Evolutionary conservation across 2,329 filamentous ascomycete species (phyloP), one percentile per base, ranked within the genome.

Genomic region (Beauveria sp.): DNA sequence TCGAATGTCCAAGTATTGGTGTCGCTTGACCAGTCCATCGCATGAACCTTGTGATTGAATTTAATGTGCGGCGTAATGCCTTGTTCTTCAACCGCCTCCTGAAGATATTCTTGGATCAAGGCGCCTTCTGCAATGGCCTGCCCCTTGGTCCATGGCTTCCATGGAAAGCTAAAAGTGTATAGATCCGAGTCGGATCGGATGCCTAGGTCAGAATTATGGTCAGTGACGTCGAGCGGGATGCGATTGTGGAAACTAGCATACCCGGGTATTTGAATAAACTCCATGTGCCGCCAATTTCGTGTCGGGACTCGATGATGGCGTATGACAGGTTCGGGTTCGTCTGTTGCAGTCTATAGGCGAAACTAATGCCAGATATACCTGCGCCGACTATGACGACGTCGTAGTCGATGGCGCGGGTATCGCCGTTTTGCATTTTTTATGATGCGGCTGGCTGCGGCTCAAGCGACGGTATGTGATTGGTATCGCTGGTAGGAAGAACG

Each of bases 321-420:
- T 89, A 92, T 3, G 72, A 81, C 40, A 79, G 74, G 51, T 77
- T 69, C 0, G 87, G 85, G 1, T 84, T 71, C 34, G 80, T 72
- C 2, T 78, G 77, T 66, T 90, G 85, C 1, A 91, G 66, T 18
- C 86, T 84, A 68, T 92, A 91, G 18, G 83, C 88, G 16, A 85
- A 79, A 66, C 91, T 91, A 74, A 93, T 88, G 60, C 89, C 89
- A 8, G 87, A 88, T 60, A 93, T 85, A 12, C 89, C 89, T 1
- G 88, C 88, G 14, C 89, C 89, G 58, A 93, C 74, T 66, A 93
- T 84, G 67, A 90, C 71, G 22, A 85, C 73, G 67, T 88, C 85
- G 65, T 76, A 67, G 42, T 30, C 53, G 22, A 58, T n/a, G 40
- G 24, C 24, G 24, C 24, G 14, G 9, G 24, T 2, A 18, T 42